phyloP scores from a whole-genome alignment of 2,329 filamentous ascomycete species.

The Sporothrix luriei region DNA sequence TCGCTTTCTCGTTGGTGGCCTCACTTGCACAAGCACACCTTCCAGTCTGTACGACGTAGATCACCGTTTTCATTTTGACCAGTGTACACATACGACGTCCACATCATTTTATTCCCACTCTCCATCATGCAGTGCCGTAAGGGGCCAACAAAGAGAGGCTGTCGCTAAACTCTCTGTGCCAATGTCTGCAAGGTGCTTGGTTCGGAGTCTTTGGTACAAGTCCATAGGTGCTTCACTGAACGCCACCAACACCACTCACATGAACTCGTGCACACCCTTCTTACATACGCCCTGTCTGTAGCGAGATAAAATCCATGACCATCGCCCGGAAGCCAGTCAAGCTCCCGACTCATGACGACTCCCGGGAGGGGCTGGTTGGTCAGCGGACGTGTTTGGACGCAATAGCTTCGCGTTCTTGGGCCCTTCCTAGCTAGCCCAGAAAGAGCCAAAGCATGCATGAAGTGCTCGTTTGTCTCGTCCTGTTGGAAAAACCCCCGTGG shows the following conservation, averaged over 20 bases:
- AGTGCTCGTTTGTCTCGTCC: background rate
- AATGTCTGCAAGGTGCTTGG: background rate
- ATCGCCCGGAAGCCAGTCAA: constrained; percentile 14
- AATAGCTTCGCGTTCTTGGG: background rate
- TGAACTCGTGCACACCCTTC: background rate
- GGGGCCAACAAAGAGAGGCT: background rate
- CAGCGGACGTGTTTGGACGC: background rate
- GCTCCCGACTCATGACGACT: constrained; percentile 1
- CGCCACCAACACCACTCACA: constrained; percentile 15
- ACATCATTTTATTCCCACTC: too few species aligned
- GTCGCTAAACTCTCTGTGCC: background rate
- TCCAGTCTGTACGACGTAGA: background rate
- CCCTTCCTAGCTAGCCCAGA: background rate
- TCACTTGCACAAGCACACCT: background rate
- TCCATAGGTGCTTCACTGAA: background rate
- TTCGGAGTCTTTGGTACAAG: background rate
- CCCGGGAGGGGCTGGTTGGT: background rate
- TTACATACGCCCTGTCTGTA: background rate
- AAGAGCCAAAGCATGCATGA: background rate
- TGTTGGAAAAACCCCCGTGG: background rate
- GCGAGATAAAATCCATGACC: background rate
- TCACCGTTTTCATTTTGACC: background rate
- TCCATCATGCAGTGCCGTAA: background rate
- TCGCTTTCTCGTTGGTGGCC: constrained; percentile 16
- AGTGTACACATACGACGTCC: too few species aligned